These are phyloP conservation scores for Letharia columbiana DNA, from an alignment of 495 filamentous ascomycete genomes.

Conservation along the genomic window DNA sequence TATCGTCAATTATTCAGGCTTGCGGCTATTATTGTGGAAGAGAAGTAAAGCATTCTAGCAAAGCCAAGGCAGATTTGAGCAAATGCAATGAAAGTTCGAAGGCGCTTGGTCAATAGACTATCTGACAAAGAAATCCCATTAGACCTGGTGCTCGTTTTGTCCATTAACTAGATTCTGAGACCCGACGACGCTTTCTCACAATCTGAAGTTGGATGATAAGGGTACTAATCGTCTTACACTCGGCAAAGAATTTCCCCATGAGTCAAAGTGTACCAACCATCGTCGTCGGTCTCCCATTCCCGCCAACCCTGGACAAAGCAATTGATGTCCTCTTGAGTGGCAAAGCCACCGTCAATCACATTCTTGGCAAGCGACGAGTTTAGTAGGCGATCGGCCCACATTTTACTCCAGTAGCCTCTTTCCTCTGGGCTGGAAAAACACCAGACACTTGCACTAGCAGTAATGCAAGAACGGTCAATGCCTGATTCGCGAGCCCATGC, in stretches of 20 bases:
- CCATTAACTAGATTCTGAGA: background rate
- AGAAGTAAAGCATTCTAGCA: too few relatives aligned
- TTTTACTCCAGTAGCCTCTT: conserved; percentile 37
- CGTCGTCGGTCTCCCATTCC: conserved; percentile 38
- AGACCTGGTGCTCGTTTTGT: background rate
- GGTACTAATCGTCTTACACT: background rate
- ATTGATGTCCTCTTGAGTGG: conserved; percentile 37
- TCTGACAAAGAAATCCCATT: background rate
- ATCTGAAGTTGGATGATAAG: background rate
- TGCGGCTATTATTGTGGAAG: too few relatives aligned
- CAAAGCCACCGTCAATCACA: conserved; percentile 33
- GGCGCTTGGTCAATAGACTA: background rate
- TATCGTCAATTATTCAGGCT: too few relatives aligned
- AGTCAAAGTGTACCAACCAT: conserved; percentile 45
- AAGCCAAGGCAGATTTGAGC: too few relatives aligned
- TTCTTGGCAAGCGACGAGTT: conserved; percentile 35
- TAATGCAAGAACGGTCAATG: conserved; percentile 31
- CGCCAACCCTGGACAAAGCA: conserved; percentile 35
- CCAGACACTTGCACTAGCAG: conserved; percentile 36
- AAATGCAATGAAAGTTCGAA: too few relatives aligned
- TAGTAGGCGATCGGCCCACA: conserved; percentile 39
- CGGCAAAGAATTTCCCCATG: conserved; percentile 48
- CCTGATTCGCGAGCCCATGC: conserved; percentile 45
- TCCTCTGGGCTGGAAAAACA: conserved; percentile 40
- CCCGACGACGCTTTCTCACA: background rate